These are phyloP conservation scores for Pythium aphanidermatum DNA, from an alignment of 352 stramenopile species.

Conservation along the genomic window DNA sequence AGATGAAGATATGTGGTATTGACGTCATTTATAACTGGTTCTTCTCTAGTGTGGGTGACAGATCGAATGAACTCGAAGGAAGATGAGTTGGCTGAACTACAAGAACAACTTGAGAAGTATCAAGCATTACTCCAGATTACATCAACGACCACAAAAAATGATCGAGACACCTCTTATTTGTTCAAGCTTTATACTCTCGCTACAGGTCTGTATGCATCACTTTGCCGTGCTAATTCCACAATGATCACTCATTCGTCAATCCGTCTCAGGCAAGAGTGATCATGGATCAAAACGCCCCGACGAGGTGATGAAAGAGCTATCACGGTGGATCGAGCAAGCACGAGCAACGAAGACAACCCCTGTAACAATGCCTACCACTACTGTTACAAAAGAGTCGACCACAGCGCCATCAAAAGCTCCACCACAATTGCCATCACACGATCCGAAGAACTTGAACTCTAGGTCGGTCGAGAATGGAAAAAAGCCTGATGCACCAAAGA, in stretches of 20 bases:
- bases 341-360: neutral
- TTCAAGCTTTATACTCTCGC: conserved; percentile 35
- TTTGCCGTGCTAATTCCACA: too few relatives aligned
- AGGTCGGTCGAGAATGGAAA: too few relatives aligned
- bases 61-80: conserved; percentile 88
- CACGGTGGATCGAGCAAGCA: conserved; percentile 15
- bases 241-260: too few relatives aligned
- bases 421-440: too few relatives aligned
- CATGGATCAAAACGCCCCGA: conserved; percentile 7
- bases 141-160: conserved; percentile 1
- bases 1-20: neutral
- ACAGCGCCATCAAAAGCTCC: too few relatives aligned
- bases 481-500: too few relatives aligned
- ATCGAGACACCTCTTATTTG: conserved; percentile 16
- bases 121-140: conserved; percentile 72
- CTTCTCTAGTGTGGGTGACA: conserved; percentile 73
- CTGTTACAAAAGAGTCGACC: too few relatives aligned
- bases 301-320: conserved; percentile 23
- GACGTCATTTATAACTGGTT: conserved; percentile 1
- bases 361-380: too few relatives aligned
- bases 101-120: conserved; percentile 83
- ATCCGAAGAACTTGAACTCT: too few relatives aligned
- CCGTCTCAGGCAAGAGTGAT: conserved; percentile 1
- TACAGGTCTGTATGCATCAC: conserved; percentile 27
- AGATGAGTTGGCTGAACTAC: conserved; percentile 76